These are phyloP conservation scores for Botrytis squamosa DNA, from an alignment of 2,329 filamentous ascomycete species.

Conservation along the genomic window DNA sequence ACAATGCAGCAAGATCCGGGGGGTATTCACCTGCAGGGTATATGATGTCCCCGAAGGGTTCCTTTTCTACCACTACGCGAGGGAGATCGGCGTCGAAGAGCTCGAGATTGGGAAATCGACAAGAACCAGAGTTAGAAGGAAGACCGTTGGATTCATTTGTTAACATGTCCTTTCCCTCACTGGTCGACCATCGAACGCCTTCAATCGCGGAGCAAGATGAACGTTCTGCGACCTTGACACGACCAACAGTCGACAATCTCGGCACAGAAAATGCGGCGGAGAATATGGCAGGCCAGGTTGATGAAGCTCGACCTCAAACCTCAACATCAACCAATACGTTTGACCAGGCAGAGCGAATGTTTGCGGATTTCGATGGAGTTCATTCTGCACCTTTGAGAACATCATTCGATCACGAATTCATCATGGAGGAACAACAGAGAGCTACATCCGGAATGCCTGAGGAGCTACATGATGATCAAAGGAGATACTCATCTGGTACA, in stretches of 20 bases:
- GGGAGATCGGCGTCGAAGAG: slow-evolving; percentile 56
- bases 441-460: not conserved
- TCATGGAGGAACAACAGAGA: slow-evolving; percentile 2
- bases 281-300: slow-evolving; percentile 22
- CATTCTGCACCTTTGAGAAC: slow-evolving; percentile 52
- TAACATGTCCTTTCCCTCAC: slow-evolving; percentile 29
- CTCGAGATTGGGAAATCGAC: slow-evolving; percentile 41
- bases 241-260: slow-evolving; percentile 28
- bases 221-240: slow-evolving; percentile 31
- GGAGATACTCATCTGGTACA: slow-evolving; percentile 19
- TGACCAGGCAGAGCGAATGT: slow-evolving; percentile 64
- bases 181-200: slow-evolving; percentile 26
- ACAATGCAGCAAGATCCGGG: slow-evolving; percentile 63
- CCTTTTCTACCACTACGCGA: slow-evolving; percentile 48
- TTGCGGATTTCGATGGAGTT: slow-evolving; percentile 79
- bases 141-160: slow-evolving; percentile 39
- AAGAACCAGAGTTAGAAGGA: slow-evolving; percentile 40
- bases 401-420: slow-evolving; percentile 15
- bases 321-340: slow-evolving; percentile 48
- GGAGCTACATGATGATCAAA: not conserved
- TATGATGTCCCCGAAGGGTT: slow-evolving; percentile 65
- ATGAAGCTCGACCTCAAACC: slow-evolving; percentile 29
- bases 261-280: slow-evolving; percentile 23
- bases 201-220: slow-evolving; percentile 37
- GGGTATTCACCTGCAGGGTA: slow-evolving; percentile 69